Evolutionary conservation across 805 yeast species (phyloP).

Genomic region (Candida maltosa): DNA sequence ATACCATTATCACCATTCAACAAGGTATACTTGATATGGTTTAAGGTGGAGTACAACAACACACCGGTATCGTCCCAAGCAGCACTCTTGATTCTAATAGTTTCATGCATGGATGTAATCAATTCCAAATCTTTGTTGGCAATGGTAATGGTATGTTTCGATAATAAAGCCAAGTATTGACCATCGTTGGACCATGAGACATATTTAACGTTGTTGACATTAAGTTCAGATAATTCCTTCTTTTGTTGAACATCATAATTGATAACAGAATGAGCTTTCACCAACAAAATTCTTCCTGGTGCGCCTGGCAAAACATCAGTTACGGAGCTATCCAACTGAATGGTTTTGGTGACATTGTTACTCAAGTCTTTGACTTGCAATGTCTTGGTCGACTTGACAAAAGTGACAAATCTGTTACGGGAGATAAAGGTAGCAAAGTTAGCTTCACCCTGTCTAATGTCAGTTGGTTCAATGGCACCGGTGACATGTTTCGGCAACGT

Average conservation of each 20-base stretch:
- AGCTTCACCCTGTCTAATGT: slow-evolving; percentile 75
- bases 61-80: slow-evolving; percentile 97
- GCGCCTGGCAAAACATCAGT: slow-evolving; percentile 74
- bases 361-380: slow-evolving; percentile 81
- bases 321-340: slow-evolving; percentile 65
- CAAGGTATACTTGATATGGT: slow-evolving; percentile 91
- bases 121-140: slow-evolving; percentile 76
- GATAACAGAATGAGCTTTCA: slow-evolving; percentile 70
- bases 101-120: slow-evolving; percentile 87
- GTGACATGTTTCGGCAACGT: slow-evolving; percentile 80
- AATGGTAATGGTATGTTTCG: slow-evolving; percentile 90
- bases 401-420: slow-evolving; percentile 89
- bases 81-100: slow-evolving; percentile 93
- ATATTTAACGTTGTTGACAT: slow-evolving; percentile 79
- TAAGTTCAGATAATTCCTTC: slow-evolving; percentile 65
- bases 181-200: slow-evolving; percentile 88
- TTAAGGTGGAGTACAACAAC: slow-evolving; percentile 86
- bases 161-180: slow-evolving; percentile 78
- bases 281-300: slow-evolving; percentile 77
- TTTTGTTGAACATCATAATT: slow-evolving; percentile 92
- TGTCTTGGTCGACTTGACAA: slow-evolving; percentile 58
- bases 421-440: slow-evolving; percentile 87
- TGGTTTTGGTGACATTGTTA: slow-evolving; percentile 76
- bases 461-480: slow-evolving; percentile 93
- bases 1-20: slow-evolving; percentile 95